These are phyloP conservation scores for Globisporangium apiculatum DNA, from an alignment of 352 stramenopile species.

Conservation along the genomic window DNA sequence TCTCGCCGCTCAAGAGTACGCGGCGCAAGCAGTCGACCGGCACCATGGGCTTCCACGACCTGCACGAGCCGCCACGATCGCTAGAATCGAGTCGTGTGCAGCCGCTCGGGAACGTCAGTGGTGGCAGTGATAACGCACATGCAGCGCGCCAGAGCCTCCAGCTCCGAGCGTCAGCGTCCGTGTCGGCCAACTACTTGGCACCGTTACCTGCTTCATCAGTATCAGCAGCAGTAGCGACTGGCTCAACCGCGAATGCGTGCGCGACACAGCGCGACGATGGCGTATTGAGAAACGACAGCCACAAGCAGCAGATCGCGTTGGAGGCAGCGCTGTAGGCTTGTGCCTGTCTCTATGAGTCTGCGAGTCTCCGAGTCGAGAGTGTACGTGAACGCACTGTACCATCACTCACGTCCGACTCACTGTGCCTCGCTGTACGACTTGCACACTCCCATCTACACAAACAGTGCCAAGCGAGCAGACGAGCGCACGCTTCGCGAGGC, in stretches of 20 bases:
- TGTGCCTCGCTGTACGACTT: neutral
- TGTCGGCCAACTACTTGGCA: neutral
- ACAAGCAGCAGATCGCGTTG: slow-evolving; percentile 8
- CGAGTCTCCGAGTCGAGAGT: no score
- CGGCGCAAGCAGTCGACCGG: neutral
- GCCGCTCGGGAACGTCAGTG: neutral
- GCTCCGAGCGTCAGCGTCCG: neutral
- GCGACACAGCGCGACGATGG: slow-evolving; percentile 1
- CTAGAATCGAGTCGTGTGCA: neutral
- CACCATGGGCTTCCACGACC: slow-evolving; percentile 2
- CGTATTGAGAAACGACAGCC: neutral
- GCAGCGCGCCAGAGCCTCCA: neutral
- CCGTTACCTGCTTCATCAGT: neutral
- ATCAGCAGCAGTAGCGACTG: neutral
- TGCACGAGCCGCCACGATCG: slow-evolving; percentile 1
- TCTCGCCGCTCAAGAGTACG: slow-evolving; percentile 26
- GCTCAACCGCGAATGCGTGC: neutral
- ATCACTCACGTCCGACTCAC: neutral
- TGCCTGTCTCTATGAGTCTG: no score
- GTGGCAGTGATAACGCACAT: neutral
- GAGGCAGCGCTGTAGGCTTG: slow-evolving; percentile 4
- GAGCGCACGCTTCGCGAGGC: slow-evolving; percentile 5
- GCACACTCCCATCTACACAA: neutral
- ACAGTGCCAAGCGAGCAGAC: slow-evolving; percentile 7
- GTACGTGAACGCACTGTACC: no score